Conservation (phyloP, 2,329 filamentous ascomycete genomes). For the Fusarium verrucosum region DNA sequence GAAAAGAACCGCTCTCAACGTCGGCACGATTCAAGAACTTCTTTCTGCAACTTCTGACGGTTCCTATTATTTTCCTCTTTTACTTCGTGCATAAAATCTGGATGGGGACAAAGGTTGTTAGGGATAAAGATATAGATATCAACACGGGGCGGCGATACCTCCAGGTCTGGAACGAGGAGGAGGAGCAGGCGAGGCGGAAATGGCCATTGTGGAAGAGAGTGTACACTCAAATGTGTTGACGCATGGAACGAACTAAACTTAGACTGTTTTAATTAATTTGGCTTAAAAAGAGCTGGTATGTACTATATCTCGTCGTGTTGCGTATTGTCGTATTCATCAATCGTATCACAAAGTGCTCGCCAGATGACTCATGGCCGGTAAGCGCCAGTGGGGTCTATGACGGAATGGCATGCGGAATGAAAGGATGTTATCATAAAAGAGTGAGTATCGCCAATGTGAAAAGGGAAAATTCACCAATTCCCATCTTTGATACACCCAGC, state of each 20-base stretch:
- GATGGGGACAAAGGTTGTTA: slow-evolving; percentile 73
- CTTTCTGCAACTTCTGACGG: slow-evolving; percentile 75
- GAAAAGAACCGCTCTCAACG: background rate
- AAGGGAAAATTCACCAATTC: background rate
- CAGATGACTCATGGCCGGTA: slow-evolving; percentile 13
- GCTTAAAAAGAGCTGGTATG: rapidly evolving
- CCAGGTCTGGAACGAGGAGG: slow-evolving; percentile 80
- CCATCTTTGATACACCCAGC: background rate
- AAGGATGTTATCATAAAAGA: background rate
- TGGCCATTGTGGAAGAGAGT: slow-evolving; percentile 81
- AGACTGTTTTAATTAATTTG: background rate
- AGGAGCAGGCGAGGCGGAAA: slow-evolving; percentile 68
- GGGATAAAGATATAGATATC: slow-evolving; percentile 80
- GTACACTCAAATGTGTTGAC: slow-evolving; percentile 75
- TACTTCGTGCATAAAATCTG: slow-evolving; percentile 80
- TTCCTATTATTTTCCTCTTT: slow-evolving; percentile 71
- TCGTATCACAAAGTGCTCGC: background rate
- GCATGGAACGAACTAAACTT: background rate
- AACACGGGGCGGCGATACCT: slow-evolving; percentile 85
- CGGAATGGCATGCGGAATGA: no score
- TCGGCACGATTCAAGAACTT: slow-evolving; percentile 67
- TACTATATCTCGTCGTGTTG: no score
- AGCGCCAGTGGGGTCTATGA: no score
- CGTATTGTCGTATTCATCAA: background rate
- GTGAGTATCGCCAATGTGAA: background rate